These are phyloP conservation scores for Hypomyces perniciosus DNA, from an alignment of 2,329 filamentous ascomycete species.

Conservation along the genomic window DNA sequence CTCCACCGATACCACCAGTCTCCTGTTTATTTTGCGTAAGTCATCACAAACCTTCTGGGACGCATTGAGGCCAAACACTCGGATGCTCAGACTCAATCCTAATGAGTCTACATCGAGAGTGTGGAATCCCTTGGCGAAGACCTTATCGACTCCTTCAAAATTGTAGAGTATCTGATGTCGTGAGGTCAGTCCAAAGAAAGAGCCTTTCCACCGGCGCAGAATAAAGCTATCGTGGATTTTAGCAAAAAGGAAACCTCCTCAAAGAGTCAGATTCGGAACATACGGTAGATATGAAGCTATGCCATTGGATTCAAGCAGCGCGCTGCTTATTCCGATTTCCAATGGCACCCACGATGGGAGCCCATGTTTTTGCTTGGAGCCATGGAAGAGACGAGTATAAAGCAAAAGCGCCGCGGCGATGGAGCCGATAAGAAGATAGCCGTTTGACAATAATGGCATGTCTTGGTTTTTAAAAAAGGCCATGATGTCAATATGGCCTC, in stretches of 20 bases:
- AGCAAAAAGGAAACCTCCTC: neutral
- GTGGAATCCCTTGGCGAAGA: constrained; percentile 14
- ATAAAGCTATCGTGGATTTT: neutral
- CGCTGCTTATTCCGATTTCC: constrained; percentile 1
- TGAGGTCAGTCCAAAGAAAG: constrained; percentile 18
- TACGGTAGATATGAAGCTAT: neutral
- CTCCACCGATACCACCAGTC: constrained; percentile 14
- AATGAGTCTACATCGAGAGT: constrained; percentile 9
- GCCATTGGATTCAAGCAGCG: neutral
- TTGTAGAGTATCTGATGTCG: constrained; percentile 15
- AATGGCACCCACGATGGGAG: constrained; percentile 3
- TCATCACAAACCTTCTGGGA: neutral
- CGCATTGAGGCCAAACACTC: constrained; percentile 15
- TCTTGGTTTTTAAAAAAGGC: neutral
- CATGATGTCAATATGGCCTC: no score
- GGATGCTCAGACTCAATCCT: constrained; percentile 13
- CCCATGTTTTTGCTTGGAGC: neutral
- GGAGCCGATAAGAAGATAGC: neutral
- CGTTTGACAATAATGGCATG: neutral
- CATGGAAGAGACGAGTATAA: neutral
- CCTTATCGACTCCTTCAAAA: constrained; percentile 14
- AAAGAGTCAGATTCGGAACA: neutral
- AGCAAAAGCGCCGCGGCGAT: neutral
- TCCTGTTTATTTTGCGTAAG: constrained; percentile 2
- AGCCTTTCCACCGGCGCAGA: constrained; percentile 1